Percentiles rank a stretch among this genome's conserved stretches.
These are phyloP conservation scores for Podaxis sp. DNA, from an alignment of 768 basidiomycete species.

Conservation along the genomic window DNA sequence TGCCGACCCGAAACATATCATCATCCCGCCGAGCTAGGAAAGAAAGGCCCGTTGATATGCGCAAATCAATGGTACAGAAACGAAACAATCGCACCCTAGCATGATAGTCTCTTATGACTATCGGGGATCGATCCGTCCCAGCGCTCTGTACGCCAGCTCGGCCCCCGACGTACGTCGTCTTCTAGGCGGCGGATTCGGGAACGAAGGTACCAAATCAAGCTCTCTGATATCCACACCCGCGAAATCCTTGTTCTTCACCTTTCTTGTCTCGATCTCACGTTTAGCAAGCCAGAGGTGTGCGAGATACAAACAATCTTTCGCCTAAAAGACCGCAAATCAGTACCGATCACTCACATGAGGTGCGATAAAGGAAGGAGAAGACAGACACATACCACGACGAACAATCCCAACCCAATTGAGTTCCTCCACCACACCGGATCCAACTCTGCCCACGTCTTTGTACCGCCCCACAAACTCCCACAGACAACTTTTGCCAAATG, in stretches of 20 bases:
- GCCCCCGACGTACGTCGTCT: neutral
- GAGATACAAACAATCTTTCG: conserved; percentile 65
- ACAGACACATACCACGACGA: conserved; percentile 51
- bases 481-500: conserved; percentile 35
- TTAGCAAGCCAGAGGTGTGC: conserved; percentile 69
- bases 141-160: neutral
- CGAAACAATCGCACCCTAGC: too few species aligned
- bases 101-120: neutral
- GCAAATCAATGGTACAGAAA: too few species aligned
- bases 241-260: conserved; percentile 69
- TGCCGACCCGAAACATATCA: too few species aligned
- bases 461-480: conserved; percentile 52
- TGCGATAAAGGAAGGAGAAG: neutral
- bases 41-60: too few species aligned
- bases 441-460: conserved; percentile 58
- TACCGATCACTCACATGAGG: neutral
- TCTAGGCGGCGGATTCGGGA: neutral
- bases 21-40: too few species aligned
- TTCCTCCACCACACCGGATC: conserved; percentile 84
- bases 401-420: conserved; percentile 63
- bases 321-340: conserved; percentile 31
- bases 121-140: neutral
- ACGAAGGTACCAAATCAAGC: conserved; percentile 47
- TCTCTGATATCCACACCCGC: conserved; percentile 65
- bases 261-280: conserved; percentile 66